Percentiles rank a stretch among this genome's conserved stretches.
Conservation (phyloP, 73 alveolate genomes). For the Tetrahymena malaccensis region DNA sequence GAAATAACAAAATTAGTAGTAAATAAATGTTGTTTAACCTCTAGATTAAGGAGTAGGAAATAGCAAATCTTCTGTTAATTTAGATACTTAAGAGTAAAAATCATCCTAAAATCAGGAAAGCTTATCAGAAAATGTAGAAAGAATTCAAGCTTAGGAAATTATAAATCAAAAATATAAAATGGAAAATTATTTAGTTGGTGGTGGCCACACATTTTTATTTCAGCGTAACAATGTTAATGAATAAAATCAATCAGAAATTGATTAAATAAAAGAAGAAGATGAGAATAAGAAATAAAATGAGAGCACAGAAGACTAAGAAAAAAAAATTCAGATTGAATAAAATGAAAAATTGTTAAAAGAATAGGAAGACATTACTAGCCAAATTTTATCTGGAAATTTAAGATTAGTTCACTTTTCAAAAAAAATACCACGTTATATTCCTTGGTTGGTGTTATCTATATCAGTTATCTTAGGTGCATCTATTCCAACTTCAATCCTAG, state of each 20-base stretch:
- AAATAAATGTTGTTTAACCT: background rate
- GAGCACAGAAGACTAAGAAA: background rate
- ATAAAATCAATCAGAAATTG: background rate
- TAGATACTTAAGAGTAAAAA: background rate
- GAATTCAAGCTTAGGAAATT: background rate
- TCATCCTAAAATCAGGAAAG: background rate
- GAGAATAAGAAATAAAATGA: background rate
- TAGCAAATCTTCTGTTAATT: background rate
- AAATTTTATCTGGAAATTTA: background rate
- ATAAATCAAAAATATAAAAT: background rate
- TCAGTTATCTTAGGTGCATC: background rate
- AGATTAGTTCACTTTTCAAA: background rate
- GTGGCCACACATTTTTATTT: background rate
- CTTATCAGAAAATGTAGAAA: background rate
- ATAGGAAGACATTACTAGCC: background rate
- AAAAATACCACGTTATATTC: background rate
- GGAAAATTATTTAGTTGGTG: background rate
- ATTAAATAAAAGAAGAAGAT: background rate
- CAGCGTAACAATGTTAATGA: background rate
- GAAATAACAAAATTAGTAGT: background rate
- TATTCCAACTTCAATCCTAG: background rate
- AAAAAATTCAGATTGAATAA: background rate
- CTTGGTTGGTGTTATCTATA: background rate
- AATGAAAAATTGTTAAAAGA: background rate
- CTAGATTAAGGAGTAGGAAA: background rate